Evolutionary conservation across 345 rosid genomes (phyloP).

Genomic region (Populus ilicifolia): DNA sequence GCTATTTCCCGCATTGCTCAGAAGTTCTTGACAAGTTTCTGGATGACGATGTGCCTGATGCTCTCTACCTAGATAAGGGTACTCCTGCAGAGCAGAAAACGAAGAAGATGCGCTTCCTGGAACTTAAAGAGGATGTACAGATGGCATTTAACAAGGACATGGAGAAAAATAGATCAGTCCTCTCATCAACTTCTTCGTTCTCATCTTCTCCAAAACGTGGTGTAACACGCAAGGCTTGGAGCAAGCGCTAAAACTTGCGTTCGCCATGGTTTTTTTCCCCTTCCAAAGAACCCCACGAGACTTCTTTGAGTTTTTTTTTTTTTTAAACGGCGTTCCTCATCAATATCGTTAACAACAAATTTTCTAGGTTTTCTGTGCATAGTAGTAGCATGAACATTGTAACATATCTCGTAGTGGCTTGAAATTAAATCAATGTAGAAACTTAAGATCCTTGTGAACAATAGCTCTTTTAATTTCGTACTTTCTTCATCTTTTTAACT

Average conservation of each 20-base stretch:
- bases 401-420: too few species aligned
- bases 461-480: too few species aligned
- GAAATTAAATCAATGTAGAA: too few species aligned
- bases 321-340: background rate
- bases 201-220: slow-evolving; percentile 27
- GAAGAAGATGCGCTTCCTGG: slow-evolving; percentile 39
- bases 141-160: slow-evolving; percentile 46
- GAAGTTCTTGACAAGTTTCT: slow-evolving; percentile 37
- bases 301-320: background rate
- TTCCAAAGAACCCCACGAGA: background rate
- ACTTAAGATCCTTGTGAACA: too few species aligned
- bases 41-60: slow-evolving; percentile 32
- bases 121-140: slow-evolving; percentile 40
- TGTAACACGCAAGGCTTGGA: background rate
- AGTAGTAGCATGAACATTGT: too few species aligned
- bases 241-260: background rate
- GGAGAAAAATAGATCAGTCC: slow-evolving; percentile 20
- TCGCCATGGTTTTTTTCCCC: background rate
- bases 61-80: slow-evolving; percentile 32
- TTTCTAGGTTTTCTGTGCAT: too few species aligned
- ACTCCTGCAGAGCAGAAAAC: slow-evolving; percentile 35
- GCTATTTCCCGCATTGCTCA: slow-evolving; percentile 42
- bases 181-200: slow-evolving; percentile 25
- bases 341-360: background rate
- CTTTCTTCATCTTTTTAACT: too few species aligned